phyloP scores from a whole-genome alignment of 805 yeast genomes.

The Candida chauliodis region DNA sequence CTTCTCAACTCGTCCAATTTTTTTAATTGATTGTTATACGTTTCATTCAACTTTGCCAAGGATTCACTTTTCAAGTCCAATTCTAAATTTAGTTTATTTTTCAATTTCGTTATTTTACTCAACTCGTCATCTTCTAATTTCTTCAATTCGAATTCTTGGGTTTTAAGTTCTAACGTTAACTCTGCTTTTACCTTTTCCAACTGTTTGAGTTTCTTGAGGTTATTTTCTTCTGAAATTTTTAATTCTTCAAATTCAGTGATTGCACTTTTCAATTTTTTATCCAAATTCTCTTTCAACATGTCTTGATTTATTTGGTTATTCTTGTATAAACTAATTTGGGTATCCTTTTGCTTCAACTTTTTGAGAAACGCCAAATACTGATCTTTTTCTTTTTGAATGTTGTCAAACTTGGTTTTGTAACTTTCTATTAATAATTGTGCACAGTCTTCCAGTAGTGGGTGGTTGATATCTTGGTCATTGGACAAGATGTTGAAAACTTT shows the following conservation, averaged over 20 bases:
- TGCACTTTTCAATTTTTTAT: conserved; percentile 42
- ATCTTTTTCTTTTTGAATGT: conserved; percentile 72
- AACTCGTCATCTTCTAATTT: conserved; percentile 41
- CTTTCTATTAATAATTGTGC: conserved; percentile 62
- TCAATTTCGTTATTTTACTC: conserved; percentile 40
- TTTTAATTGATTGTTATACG: conserved; percentile 57
- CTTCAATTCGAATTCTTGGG: conserved; percentile 38
- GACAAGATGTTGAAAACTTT: conserved; percentile 72
- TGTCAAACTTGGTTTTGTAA: conserved; percentile 67
- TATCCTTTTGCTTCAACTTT: conserved; percentile 47
- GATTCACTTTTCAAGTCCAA: conserved; percentile 49
- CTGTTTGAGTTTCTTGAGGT: conserved; percentile 26
- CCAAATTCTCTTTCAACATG: conserved; percentile 14
- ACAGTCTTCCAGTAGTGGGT: conserved; percentile 87
- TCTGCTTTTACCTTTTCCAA: conserved; percentile 42
- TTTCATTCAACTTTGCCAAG: conserved; percentile 59
- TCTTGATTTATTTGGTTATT: conserved; percentile 11
- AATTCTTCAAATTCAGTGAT: conserved; percentile 45
- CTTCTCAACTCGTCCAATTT: conserved; percentile 69
- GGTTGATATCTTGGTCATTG: conserved; percentile 65
- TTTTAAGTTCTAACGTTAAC: conserved; percentile 47
- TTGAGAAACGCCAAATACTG: conserved; percentile 69
- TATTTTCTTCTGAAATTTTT: conserved; percentile 32
- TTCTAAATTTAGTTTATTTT: conserved; percentile 57
- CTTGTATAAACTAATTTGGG: conserved; percentile 7